Evolutionary conservation across 768 basidiomycete species (phyloP), one percentile per base, ranked within the genome.

Genomic region (Lentinula lateritia): DNA sequence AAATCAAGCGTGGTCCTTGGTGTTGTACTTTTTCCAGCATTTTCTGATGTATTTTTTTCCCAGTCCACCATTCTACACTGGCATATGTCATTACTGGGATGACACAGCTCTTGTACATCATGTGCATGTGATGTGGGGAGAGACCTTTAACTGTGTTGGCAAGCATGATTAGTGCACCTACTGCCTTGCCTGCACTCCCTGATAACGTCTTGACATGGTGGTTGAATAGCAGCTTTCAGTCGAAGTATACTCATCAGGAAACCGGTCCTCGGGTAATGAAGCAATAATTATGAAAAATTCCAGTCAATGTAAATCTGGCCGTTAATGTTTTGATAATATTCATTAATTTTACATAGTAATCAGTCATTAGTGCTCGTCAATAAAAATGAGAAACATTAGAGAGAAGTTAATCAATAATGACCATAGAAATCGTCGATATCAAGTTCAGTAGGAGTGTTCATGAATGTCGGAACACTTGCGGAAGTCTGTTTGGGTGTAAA

Each of bases 221-320:
- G 23, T 69, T 64, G 65, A 78, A 78, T 0, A 28, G 50, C 0
- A 78, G 72, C 53, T 71, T 68, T 1, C 66, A 38, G 66, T 77
- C 75, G 7, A 76, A 69, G 63, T 64, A 63, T 0, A 77, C 65
- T 0, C 75, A n/a, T n/a, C n/a, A n/a, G n/a, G n/a, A n/a, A n/a
- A n/a, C n/a, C n/a, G n/a, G n/a, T n/a, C n/a, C n/a, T n/a, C n/a
- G n/a, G n/a, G n/a, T n/a, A n/a, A n/a, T n/a, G n/a, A n/a, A n/a
- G n/a, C n/a, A n/a, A n/a, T n/a, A n/a, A n/a, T n/a, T n/a, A n/a
- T n/a, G n/a, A n/a, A n/a, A n/a, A n/a, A n/a, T n/a, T n/a, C n/a
- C n/a, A n/a, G n/a, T n/a, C n/a, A n/a, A n/a, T n/a, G n/a, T n/a
- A n/a, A n/a, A n/a, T n/a, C n/a, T n/a, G n/a, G n/a, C n/a, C n/a